These are phyloP conservation scores for Mycena floridula DNA, from an alignment of 768 basidiomycete genomes.

Conservation along the genomic window DNA sequence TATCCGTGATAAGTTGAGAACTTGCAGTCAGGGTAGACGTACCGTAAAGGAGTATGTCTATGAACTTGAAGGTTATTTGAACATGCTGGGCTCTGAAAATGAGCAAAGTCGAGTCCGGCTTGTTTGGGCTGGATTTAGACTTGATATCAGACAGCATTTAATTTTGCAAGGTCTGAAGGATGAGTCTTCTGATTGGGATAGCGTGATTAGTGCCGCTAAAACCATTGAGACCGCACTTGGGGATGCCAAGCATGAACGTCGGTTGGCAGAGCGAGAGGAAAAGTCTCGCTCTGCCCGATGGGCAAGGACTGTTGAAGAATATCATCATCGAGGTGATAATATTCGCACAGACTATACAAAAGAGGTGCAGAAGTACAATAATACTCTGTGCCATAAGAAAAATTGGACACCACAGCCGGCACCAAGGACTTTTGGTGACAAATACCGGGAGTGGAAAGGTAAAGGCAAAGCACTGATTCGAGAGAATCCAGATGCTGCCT, in stretches of 20 bases:
- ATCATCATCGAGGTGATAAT: not conserved
- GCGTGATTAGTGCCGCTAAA: constrained; percentile 21
- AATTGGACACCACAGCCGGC: not conserved
- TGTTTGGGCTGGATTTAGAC: constrained; percentile 27
- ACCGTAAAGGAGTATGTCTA: constrained; percentile 25
- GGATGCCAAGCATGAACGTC: constrained; percentile 1
- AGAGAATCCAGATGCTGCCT: not conserved
- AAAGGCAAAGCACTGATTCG: not conserved
- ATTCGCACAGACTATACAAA: not conserved
- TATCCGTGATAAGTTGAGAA: not conserved
- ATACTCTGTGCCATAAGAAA: not conserved
- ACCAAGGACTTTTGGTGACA: not conserved
- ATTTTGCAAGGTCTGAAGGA: constrained; percentile 23
- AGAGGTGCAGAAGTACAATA: not conserved
- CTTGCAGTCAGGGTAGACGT: constrained; percentile 1
- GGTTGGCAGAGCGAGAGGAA: not conserved
- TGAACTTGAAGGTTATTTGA: constrained; percentile 25
- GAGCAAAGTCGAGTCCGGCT: constrained; percentile 21
- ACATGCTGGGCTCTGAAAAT: constrained; percentile 23
- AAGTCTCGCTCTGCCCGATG: too few species aligned
- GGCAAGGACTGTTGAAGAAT: not conserved
- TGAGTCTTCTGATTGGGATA: constrained; percentile 14
- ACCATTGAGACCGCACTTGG: constrained; percentile 23
- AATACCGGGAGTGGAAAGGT: not conserved
- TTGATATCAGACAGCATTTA: constrained; percentile 19